Percentiles rank a stretch among this genome's conserved stretches.
phyloP scores from a whole-genome alignment of 129 eudicot species.

The Cynara cardunculus region DNA sequence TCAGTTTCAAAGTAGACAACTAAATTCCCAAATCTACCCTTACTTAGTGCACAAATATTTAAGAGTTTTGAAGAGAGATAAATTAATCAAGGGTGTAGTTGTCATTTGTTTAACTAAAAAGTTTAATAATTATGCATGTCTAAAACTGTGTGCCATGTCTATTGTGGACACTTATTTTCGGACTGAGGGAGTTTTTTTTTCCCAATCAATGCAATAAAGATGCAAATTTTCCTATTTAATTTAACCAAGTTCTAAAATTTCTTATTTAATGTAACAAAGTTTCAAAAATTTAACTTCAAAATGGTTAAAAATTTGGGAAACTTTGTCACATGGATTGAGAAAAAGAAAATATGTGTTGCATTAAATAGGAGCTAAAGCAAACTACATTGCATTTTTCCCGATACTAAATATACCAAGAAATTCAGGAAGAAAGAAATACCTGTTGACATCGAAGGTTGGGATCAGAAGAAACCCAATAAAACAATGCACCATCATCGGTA shows the following conservation, averaged over 20 bases:
- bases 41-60: neutral
- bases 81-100: neutral
- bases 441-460: slow-evolving; percentile 77
- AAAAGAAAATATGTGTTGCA: neutral
- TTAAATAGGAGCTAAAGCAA: neutral
- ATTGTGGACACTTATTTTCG: neutral
- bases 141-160: neutral
- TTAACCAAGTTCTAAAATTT: too few relatives aligned
- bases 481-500: slow-evolving; percentile 88
- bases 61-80: neutral
- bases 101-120: neutral
- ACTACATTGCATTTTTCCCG: neutral
- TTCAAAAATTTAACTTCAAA: neutral
- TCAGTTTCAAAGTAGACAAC: neutral
- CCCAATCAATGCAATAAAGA: neutral
- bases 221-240: too few relatives aligned
- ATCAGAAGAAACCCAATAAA: slow-evolving; percentile 89
- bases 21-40: neutral
- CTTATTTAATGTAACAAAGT: neutral
- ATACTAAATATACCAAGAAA: neutral
- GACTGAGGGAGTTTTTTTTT: neutral
- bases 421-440: slow-evolving; percentile 32
- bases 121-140: neutral
- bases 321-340: neutral
- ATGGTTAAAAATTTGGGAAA: neutral